Conservation (phyloP, 2,329 filamentous ascomycete genomes). For the Claviceps humidiphila region DNA sequence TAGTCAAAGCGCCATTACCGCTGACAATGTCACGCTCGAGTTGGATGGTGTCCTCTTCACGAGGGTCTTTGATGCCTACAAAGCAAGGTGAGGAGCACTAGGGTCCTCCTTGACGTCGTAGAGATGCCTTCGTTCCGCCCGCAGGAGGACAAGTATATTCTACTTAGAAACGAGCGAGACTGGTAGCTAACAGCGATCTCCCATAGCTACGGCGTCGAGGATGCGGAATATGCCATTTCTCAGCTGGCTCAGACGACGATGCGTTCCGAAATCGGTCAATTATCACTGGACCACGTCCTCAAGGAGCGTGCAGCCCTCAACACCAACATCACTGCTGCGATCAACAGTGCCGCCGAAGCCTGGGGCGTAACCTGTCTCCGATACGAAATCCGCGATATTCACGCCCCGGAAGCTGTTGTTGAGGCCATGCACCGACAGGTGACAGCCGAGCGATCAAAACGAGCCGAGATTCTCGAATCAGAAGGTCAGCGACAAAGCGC, state of each 20-base stretch:
- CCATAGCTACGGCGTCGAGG: conserved; percentile 84
- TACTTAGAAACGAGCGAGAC: background rate
- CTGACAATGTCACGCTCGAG: conserved; percentile 95
- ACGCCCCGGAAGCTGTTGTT: conserved; percentile 84
- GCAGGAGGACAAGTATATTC: no score
- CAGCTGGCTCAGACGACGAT: conserved; percentile 98
- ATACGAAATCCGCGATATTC: conserved; percentile 97
- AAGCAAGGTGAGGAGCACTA: conserved; percentile 57
- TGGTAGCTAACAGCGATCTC: background rate
- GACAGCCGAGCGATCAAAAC: conserved; percentile 91
- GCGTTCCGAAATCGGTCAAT: conserved; percentile 94
- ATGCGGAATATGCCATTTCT: conserved; percentile 96
- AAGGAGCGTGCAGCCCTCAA: conserved; percentile 95
- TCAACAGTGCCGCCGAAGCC: conserved; percentile 93
- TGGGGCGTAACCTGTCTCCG: conserved; percentile 95
- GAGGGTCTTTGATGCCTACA: conserved; percentile 93
- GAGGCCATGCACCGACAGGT: conserved; percentile 98
- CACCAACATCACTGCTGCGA: conserved; percentile 95
- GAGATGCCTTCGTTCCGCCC: background rate
- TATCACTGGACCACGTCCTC: conserved; percentile 91
- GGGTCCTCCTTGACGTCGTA: background rate
- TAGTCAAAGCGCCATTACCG: conserved; percentile 93
- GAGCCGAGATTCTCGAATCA: conserved; percentile 92
- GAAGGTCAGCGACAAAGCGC: conserved; percentile 94
- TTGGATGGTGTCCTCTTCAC: conserved; percentile 94